phyloP scores from a whole-genome alignment of 2,329 filamentous ascomycete species.

The Trichoderma sp. region DNA sequence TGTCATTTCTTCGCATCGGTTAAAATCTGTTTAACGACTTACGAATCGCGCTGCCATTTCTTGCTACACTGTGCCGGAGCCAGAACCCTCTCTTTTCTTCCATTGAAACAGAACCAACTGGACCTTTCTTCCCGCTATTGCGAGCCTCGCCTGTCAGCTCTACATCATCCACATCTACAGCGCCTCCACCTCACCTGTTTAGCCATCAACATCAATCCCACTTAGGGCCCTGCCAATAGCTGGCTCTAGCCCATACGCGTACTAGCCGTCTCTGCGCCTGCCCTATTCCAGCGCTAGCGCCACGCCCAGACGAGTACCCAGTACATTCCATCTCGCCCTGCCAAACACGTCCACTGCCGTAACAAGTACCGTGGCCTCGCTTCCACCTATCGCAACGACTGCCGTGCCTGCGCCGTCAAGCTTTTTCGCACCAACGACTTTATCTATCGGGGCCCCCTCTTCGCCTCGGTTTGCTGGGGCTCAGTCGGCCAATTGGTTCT shows the following conservation, averaged over 20 bases:
- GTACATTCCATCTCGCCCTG: slow-evolving; percentile 4
- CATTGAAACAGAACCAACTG: not conserved
- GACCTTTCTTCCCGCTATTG: not conserved
- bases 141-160: not conserved
- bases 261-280: slow-evolving; percentile 1
- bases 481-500: not conserved
- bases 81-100: not conserved
- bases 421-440: not conserved
- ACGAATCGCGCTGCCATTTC: too few species aligned
- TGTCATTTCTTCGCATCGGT: not conserved
- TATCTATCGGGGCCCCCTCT: not conserved
- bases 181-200: slow-evolving; percentile 8
- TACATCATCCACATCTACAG: not conserved
- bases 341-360: not conserved
- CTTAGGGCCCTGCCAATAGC: not conserved
- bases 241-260: not conserved
- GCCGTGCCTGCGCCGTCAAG: slow-evolving; percentile 18
- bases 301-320: not conserved
- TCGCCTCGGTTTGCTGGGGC: not conserved
- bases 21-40: not conserved
- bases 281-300: not conserved
- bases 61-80: not conserved
- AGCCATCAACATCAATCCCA: not conserved
- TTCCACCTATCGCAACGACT: slow-evolving; percentile 6
- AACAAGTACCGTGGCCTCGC: slow-evolving; percentile 12